Percentiles rank a stretch among this genome's conserved stretches.
Evolutionary conservation across 768 basidiomycete species (phyloP).

Genomic region (Xerocomus spinulosus): DNA sequence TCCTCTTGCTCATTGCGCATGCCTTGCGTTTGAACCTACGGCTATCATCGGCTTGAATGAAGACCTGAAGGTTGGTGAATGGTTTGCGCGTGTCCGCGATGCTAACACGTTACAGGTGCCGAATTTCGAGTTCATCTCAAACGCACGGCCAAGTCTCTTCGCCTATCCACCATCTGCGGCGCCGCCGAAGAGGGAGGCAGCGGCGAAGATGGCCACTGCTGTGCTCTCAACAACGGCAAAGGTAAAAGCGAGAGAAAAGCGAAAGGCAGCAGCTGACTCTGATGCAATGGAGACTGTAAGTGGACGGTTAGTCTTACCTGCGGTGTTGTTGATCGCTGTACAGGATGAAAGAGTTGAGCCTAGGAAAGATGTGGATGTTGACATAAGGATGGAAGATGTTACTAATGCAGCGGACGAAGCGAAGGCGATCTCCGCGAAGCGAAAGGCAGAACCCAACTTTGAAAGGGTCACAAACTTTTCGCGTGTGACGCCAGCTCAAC

Average conservation of each 20-base stretch:
- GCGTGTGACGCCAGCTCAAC: constrained; percentile 86
- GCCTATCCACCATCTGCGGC: constrained; percentile 86
- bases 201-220: constrained; percentile 88
- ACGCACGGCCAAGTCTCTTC: constrained; percentile 86
- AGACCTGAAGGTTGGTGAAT: constrained; percentile 64
- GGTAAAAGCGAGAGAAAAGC: constrained; percentile 93
- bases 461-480: constrained; percentile 85
- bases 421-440: constrained; percentile 46
- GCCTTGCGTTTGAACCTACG: constrained; percentile 91
- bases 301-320: neutral
- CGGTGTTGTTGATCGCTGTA: constrained; percentile 12
- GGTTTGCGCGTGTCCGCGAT: neutral
- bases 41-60: constrained; percentile 89
- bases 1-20: constrained; percentile 90
- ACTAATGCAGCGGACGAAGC: constrained; percentile 55
- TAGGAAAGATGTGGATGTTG: constrained; percentile 61
- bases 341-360: constrained; percentile 54
- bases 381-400: constrained; percentile 73
- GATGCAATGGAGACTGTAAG: constrained; percentile 79
- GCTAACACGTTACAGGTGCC: constrained; percentile 61
- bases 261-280: constrained; percentile 78
- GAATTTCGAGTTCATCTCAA: constrained; percentile 86
- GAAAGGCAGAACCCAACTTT: constrained; percentile 69
- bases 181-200: constrained; percentile 88
- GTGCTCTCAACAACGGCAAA: constrained; percentile 97